Conservation (phyloP, 495 filamentous ascomycete species). For the Neurospora hispaniola region DNA sequence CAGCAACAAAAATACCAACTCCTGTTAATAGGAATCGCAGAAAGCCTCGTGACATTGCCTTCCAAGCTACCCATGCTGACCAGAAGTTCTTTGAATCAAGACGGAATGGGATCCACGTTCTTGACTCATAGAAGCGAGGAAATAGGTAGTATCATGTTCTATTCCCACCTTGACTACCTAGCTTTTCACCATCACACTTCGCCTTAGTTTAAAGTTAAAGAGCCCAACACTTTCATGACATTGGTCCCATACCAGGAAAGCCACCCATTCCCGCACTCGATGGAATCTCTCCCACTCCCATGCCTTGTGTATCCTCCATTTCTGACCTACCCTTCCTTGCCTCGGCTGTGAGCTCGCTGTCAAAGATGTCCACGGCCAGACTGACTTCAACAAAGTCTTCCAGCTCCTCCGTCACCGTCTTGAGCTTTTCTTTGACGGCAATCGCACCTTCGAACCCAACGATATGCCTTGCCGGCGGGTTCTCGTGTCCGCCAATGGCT, state of each 20-base stretch:
- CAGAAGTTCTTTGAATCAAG: not conserved
- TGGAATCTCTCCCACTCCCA: not conserved
- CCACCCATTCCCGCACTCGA: not conserved
- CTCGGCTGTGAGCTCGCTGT: slow-evolving; percentile 39
- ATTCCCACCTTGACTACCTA: not conserved
- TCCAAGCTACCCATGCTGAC: not conserved
- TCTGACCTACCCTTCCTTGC: slow-evolving; percentile 25
- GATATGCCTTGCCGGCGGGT: slow-evolving; percentile 88
- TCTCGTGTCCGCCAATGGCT: slow-evolving; percentile 88
- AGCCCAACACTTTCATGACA: not conserved
- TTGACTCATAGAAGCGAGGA: not conserved
- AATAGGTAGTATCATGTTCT: not conserved
- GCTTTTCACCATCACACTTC: not conserved
- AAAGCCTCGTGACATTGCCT: not conserved
- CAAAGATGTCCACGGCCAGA: slow-evolving; percentile 67
- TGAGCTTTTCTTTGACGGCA: slow-evolving; percentile 89
- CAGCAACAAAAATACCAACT: not conserved
- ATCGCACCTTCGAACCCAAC: slow-evolving; percentile 84
- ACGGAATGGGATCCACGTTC: not conserved
- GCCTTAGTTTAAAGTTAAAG: not conserved
- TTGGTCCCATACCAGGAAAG: not conserved
- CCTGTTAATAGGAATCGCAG: not conserved
- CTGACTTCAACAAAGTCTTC: slow-evolving; percentile 94
- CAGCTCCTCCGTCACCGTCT: slow-evolving; percentile 89
- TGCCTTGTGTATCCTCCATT: slow-evolving; percentile 3